Percentiles rank a stretch among this genome's conserved stretches.
These are phyloP conservation scores for Onygena corvina DNA, from an alignment of 2,329 filamentous ascomycete genomes.

Conservation along the genomic window DNA sequence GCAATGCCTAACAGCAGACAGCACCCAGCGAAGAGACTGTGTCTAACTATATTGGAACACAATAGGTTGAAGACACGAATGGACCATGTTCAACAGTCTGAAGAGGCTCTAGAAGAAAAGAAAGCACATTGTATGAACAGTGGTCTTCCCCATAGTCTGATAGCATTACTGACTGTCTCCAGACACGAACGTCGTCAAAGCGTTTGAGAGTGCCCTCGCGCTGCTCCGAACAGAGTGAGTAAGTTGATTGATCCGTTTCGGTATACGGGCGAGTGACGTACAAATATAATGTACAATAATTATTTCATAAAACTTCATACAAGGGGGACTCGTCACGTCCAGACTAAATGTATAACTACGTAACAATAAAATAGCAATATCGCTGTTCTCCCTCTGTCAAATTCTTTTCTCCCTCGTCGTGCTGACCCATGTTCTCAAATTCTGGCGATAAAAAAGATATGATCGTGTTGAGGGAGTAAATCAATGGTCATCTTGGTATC, in stretches of 20 bases:
- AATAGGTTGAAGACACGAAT: conserved; percentile 64
- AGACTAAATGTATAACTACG: background rate
- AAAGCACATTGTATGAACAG: conserved; percentile 62
- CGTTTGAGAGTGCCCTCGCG: conserved; percentile 39
- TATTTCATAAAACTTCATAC: too few relatives aligned
- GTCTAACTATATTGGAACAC: background rate
- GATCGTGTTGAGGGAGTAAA: background rate
- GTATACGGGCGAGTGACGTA: too few relatives aligned
- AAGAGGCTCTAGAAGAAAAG: conserved; percentile 58
- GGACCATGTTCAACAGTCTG: conserved; percentile 61
- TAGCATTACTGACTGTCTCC: conserved; percentile 10
- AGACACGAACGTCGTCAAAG: conserved; percentile 37
- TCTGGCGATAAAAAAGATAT: too few relatives aligned
- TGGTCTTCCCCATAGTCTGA: background rate
- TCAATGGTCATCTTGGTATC: background rate
- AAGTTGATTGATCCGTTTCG: too few relatives aligned
- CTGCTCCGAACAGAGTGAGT: conserved; percentile 21
- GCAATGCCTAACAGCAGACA: conserved; percentile 13
- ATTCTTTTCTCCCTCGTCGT: too few relatives aligned
- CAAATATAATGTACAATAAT: too few relatives aligned
- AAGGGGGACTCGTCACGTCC: too few relatives aligned
- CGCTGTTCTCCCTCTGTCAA: background rate
- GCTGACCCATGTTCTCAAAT: too few relatives aligned
- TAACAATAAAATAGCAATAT: background rate
- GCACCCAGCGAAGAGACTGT: background rate